Conservation (phyloP, 73 alveolate species). For the Breviolum minutum region DNA sequence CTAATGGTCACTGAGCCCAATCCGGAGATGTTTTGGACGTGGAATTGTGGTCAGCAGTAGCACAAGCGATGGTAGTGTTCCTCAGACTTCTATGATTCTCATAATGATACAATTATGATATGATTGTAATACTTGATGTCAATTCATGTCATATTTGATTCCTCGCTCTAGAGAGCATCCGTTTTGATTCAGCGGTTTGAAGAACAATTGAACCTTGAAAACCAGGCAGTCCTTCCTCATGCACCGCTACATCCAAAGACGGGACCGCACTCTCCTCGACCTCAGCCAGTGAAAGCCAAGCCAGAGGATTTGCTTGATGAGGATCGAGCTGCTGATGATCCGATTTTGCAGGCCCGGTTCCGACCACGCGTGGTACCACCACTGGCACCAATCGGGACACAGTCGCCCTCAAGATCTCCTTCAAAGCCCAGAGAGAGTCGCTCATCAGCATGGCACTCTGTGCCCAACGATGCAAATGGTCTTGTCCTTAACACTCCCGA, state of each 20-base stretch:
- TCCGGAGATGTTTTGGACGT: too few relatives aligned
- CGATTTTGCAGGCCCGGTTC: constrained; percentile 36
- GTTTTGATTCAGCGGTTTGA: too few relatives aligned
- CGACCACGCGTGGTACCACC: constrained; percentile 80
- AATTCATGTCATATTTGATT: too few relatives aligned
- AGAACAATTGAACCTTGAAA: not conserved
- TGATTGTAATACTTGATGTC: too few relatives aligned
- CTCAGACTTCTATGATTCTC: too few relatives aligned
- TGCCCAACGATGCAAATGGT: not conserved
- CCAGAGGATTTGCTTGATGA: not conserved
- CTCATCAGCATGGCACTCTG: not conserved
- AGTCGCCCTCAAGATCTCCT: not conserved
- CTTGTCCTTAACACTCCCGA: too few relatives aligned
- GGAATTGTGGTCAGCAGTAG: too few relatives aligned
- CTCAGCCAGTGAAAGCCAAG: not conserved
- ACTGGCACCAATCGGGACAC: not conserved
- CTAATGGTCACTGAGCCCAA: too few relatives aligned
- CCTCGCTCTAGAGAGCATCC: too few relatives aligned
- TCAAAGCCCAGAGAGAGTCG: not conserved
- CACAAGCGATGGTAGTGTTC: too few relatives aligned
- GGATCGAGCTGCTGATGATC: constrained; percentile 6
- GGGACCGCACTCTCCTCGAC: constrained; percentile 18
- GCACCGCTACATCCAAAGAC: constrained; percentile 19
- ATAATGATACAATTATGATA: too few relatives aligned
- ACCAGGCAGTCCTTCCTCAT: constrained; percentile 10